phyloP scores from a whole-genome alignment of 495 filamentous ascomycete genomes.

The Chaetomidium leptoderma region DNA sequence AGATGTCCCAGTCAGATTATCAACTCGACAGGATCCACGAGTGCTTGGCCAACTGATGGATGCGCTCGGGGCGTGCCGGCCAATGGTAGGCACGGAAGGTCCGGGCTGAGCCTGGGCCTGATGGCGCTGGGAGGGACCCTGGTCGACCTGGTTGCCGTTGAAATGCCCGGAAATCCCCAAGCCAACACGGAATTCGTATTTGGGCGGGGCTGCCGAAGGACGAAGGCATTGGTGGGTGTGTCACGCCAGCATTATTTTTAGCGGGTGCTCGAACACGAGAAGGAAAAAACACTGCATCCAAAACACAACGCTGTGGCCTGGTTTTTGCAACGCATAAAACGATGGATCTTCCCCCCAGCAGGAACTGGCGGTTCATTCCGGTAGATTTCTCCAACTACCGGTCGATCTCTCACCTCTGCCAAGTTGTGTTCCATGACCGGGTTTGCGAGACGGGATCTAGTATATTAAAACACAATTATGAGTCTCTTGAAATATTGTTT shows the following conservation, averaged over 20 bases:
- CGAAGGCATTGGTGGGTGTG: not conserved
- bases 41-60: constrained; percentile 16
- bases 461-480: too few species aligned
- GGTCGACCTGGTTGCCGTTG: constrained; percentile 13
- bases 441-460: not conserved
- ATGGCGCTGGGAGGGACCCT: constrained; percentile 13
- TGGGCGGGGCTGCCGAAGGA: constrained; percentile 1
- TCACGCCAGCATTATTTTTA: constrained; percentile 13
- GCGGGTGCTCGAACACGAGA: constrained; percentile 3
- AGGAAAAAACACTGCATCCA: not conserved
- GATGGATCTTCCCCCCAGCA: not conserved
- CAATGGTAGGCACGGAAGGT: constrained; percentile 17
- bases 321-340: not conserved
- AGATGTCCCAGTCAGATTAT: constrained; percentile 8
- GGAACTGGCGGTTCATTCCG: not conserved
- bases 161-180: constrained; percentile 10
- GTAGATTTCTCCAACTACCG: not conserved
- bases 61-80: constrained; percentile 12
- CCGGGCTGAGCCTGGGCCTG: constrained; percentile 15
- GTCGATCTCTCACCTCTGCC: not conserved
- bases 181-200: constrained; percentile 18
- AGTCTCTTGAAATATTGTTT: too few species aligned
- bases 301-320: not conserved
- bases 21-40: constrained; percentile 11
- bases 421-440: not conserved